Base-by-base conservation (phyloP, 163 green algal genomes). In the Chloromonas sp. region DNA sequence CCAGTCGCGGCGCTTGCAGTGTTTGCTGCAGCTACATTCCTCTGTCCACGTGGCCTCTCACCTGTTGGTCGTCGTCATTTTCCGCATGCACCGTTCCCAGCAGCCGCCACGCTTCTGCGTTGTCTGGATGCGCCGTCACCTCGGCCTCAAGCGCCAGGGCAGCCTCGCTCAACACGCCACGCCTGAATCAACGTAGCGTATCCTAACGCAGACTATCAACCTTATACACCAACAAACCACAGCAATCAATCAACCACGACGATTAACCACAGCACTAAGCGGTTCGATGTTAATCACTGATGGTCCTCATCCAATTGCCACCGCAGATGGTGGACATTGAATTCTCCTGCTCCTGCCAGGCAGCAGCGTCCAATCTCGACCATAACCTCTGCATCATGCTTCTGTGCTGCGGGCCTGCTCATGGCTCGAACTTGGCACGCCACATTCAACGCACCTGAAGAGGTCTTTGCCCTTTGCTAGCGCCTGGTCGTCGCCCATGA, bases 41-140 rank as follows among this genome's bases (percentile, higher is more conserved):
- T 14, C 5, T 77, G 36, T 36, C 36, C 77, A 15, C 85, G 60
- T 77, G 36, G 36, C 36, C 36, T 36, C 36, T 1, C 84, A 91
- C 89, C 89, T 96, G 94, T 15, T 88, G 86, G 87, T 99, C 97
- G 86, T 99, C 96, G 87, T 99, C 97, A 83, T 99, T 99, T 92
- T 99, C 97, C 8, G 97, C 97, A 70, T 99, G 96, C 81, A 97
- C 94, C 0, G 92, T 97, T 14, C 97, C 97, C 84, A 99, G 92
- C 90, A 99, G 91, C 81, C 94, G 92, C 97, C 97, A 99, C 0
- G 94, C 95, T 78, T 98, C 94, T 14, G 92, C 89, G 85, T 96
- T 97, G 82, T 90, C 82, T 0, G 89, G 90, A 70, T 91, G 87
- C 0, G 86, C 85, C 74, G 79, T 82, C 76, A 96, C 96, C 88